These are phyloP conservation scores for Didymellaceae sp. DNA, from an alignment of 2,329 filamentous ascomycete genomes.

Conservation along the genomic window DNA sequence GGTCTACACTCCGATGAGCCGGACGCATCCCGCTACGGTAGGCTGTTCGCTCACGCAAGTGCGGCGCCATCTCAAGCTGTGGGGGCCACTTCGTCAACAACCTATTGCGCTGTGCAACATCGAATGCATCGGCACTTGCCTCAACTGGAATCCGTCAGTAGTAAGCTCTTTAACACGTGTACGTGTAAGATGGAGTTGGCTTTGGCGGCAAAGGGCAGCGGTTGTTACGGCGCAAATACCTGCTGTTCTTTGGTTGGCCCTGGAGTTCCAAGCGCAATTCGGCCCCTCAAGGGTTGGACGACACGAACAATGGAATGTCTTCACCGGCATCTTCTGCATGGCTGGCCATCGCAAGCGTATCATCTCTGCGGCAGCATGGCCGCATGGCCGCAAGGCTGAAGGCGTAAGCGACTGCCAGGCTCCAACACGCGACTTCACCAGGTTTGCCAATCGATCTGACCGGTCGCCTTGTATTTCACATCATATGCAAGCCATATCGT, in stretches of 20 bases:
- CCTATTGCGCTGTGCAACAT: conserved; percentile 5
- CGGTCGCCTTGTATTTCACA: conserved; percentile 18
- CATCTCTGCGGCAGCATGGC: conserved; percentile 9
- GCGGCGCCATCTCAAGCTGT: not conserved
- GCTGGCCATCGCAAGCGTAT: conserved; percentile 8
- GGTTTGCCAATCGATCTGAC: conserved; percentile 17
- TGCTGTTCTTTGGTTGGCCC: too few relatives aligned
- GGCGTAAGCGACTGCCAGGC: conserved; percentile 18
- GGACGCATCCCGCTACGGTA: conserved; percentile 3
- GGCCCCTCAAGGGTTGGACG: not conserved
- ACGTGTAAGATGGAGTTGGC: not conserved
- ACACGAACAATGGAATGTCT: not conserved
- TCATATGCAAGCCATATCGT: conserved; percentile 4
- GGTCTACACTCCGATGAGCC: too few relatives aligned
- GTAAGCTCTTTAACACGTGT: not conserved
- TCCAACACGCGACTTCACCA: conserved; percentile 14
- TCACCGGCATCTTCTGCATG: too few relatives aligned
- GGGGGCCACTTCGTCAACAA: too few relatives aligned
- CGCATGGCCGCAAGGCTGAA: conserved; percentile 18
- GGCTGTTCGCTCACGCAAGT: not conserved
- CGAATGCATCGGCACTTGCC: not conserved
- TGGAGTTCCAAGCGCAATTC: not conserved
- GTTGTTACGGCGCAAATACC: too few relatives aligned
- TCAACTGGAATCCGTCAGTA: not conserved
- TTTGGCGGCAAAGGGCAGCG: too few relatives aligned